These are phyloP conservation scores for Cicer pinnatifidum DNA, from an alignment of 306 rosid species.

Conservation along the genomic window DNA sequence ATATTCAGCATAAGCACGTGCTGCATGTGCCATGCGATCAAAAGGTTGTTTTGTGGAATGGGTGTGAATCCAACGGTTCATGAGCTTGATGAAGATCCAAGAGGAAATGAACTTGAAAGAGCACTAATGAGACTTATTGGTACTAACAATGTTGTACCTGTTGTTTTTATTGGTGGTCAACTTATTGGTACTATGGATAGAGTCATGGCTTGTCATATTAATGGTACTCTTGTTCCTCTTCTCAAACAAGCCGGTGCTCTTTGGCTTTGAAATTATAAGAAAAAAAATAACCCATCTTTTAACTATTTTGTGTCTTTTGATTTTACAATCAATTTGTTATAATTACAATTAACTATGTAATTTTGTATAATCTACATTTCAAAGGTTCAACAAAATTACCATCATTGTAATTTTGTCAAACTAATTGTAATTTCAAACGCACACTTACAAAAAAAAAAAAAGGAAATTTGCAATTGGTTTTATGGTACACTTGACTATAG, in stretches of 20 bases:
- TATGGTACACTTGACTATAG: background rate
- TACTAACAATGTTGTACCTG: slow-evolving; percentile 63
- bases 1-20: slow-evolving; percentile 89
- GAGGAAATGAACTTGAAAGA: slow-evolving; percentile 80
- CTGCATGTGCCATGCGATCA: slow-evolving; percentile 96
- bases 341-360: no score
- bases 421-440: no score
- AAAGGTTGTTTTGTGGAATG: slow-evolving; percentile 90
- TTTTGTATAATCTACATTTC: no score
- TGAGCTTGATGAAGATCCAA: slow-evolving; percentile 83
- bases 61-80: slow-evolving; percentile 86
- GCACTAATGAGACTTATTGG: slow-evolving; percentile 74
- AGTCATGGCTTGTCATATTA: slow-evolving; percentile 92
- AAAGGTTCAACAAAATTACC: no score
- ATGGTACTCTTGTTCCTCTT: slow-evolving; percentile 87
- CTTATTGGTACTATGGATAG: slow-evolving; percentile 88
- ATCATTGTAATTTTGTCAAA: no score
- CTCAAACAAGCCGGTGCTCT: slow-evolving; percentile 97
- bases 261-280: slow-evolving; percentile 57
- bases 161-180: slow-evolving; percentile 87
- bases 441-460: background rate
- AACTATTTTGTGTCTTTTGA: background rate
- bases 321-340: no score
- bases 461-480: background rate
- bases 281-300: background rate